Evolutionary conservation across 805 yeast genomes (phyloP).

Genomic region (Maudiozyma bulderi): DNA sequence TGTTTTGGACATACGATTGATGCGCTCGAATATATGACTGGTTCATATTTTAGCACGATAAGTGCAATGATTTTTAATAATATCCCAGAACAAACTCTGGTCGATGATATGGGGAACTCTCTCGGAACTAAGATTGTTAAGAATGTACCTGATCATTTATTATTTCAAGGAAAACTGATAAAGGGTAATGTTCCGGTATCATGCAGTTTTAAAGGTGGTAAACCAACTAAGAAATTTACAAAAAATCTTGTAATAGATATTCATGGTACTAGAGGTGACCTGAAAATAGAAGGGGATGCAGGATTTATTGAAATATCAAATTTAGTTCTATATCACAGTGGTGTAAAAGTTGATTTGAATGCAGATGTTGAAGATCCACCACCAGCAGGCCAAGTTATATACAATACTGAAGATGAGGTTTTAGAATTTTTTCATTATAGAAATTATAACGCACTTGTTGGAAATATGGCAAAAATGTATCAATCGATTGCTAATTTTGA

Average conservation of each 20-base stretch:
- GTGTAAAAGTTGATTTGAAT: slow-evolving; percentile 7
- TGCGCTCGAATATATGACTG: slow-evolving; percentile 14
- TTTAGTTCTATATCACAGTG: slow-evolving; percentile 15
- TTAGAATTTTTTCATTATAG: slow-evolving; percentile 16
- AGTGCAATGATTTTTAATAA: slow-evolving; percentile 15
- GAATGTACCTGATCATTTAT: slow-evolving; percentile 15
- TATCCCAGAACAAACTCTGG: slow-evolving; percentile 10
- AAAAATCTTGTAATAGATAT: slow-evolving; percentile 17
- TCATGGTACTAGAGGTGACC: slow-evolving; percentile 18
- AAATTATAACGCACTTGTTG: slow-evolving; percentile 16
- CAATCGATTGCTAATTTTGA: slow-evolving; percentile 13
- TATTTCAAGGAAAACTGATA: slow-evolving; percentile 13
- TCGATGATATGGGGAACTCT: slow-evolving; percentile 11
- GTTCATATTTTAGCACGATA: slow-evolving; percentile 12
- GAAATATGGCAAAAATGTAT: slow-evolving; percentile 14
- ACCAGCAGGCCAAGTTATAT: not conserved
- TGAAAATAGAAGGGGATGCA: slow-evolving; percentile 18
- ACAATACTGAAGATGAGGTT: slow-evolving; percentile 9
- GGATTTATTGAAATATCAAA: slow-evolving; percentile 18
- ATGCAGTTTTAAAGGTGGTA: slow-evolving; percentile 17
- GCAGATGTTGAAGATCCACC: not conserved
- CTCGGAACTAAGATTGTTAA: slow-evolving; percentile 7
- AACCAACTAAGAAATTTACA: slow-evolving; percentile 15
- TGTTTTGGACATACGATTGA: slow-evolving; percentile 20
- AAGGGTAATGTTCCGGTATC: slow-evolving; percentile 16